Percentiles rank a stretch among this genome's conserved stretches.
Evolutionary conservation across 2,329 filamentous ascomycete genomes (phyloP).

Genomic region (Talaromyces sp.): DNA sequence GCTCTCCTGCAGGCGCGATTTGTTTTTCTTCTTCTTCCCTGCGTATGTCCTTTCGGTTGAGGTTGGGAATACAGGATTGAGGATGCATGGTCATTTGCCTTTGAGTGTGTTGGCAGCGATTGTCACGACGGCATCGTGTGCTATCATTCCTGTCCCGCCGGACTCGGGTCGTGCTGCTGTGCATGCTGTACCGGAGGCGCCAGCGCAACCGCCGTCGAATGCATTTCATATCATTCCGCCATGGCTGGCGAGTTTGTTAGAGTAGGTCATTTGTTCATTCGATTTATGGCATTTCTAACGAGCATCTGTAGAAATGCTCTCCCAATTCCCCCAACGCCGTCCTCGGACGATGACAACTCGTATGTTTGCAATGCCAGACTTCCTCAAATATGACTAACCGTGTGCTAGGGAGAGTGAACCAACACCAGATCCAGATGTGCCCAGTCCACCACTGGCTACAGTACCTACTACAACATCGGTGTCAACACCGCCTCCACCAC

Average conservation of each 20-base stretch:
- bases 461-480: background rate
- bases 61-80: conserved; percentile 11
- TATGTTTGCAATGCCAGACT: background rate
- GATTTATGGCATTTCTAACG: background rate
- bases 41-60: conserved; percentile 7
- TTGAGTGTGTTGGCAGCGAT: conserved; percentile 15
- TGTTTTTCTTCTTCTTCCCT: background rate
- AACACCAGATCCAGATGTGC: background rate
- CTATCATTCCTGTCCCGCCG: conserved; percentile 13
- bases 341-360: background rate
- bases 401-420: background rate
- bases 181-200: background rate
- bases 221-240: conserved; percentile 7
- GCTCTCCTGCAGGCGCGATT: conserved; percentile 6
- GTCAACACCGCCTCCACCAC: background rate
- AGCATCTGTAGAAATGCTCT: background rate
- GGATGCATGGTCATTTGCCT: conserved; percentile 20
- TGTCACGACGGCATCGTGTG: conserved; percentile 14
- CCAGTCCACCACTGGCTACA: background rate
- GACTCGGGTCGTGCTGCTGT: background rate
- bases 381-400: background rate
- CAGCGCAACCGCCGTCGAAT: background rate
- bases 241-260: conserved; percentile 6
- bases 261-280: conserved; percentile 1
- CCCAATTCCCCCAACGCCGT: background rate